Conservation (phyloP, 305 asterid genomes). For the Salvia sclarea region DNA sequence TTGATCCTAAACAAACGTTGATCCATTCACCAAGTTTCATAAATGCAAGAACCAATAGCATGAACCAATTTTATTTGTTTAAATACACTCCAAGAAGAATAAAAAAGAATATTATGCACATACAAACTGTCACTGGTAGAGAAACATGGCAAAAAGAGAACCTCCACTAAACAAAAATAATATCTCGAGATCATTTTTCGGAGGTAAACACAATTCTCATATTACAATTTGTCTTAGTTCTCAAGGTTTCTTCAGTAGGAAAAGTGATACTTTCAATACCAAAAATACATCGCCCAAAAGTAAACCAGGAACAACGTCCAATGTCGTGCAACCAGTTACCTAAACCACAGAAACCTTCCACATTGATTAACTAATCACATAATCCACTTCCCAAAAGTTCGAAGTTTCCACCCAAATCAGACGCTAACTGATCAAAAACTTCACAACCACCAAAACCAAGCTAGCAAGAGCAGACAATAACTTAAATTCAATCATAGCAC, state of each 20-base stretch:
- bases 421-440: background rate
- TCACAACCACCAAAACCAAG: background rate
- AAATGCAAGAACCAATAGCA: background rate
- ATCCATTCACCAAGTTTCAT: background rate
- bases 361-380: background rate
- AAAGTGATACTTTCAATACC: background rate
- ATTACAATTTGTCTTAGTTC: conserved; percentile 2
- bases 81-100: no score
- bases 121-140: background rate
- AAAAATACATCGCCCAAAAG: no score
- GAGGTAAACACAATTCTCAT: background rate
- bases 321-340: conserved; percentile 2
- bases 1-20: background rate
- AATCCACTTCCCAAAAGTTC: background rate
- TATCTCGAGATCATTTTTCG: background rate
- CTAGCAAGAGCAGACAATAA: background rate
- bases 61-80: background rate
- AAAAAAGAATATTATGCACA: background rate
- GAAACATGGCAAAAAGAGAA: background rate
- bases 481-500: background rate
- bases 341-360: background rate
- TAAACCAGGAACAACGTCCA: background rate
- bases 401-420: background rate
- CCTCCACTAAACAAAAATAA: background rate
- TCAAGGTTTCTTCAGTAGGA: background rate